These are phyloP conservation scores for Apocynum venetum DNA, from an alignment of 257 asterid genomes.

Conservation along the genomic window DNA sequence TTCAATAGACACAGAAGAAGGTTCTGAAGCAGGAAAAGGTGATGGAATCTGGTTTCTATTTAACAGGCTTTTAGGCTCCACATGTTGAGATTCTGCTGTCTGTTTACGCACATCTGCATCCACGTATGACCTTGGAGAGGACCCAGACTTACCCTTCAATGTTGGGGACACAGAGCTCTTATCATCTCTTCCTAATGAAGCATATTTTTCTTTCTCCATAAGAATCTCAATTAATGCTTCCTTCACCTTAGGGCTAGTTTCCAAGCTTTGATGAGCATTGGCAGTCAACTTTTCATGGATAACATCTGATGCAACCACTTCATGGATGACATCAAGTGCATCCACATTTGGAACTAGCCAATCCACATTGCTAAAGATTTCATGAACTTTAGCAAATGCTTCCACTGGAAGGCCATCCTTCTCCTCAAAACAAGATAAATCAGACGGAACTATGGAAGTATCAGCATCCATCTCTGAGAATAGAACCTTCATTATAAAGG, in stretches of 20 bases:
- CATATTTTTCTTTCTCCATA: constrained; percentile 33
- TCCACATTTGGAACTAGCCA: constrained; percentile 72
- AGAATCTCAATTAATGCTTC: constrained; percentile 30
- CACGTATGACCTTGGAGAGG: constrained; percentile 29
- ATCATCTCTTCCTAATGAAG: constrained; percentile 30
- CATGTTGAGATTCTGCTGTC: constrained; percentile 25
- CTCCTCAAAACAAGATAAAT: constrained; percentile 78
- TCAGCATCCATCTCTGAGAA: constrained; percentile 89
- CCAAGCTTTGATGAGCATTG: constrained; percentile 28
- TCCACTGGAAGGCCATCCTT: constrained; percentile 96
- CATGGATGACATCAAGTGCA: constrained; percentile 59
- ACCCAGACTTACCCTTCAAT: constrained; percentile 28
- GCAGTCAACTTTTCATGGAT: constrained; percentile 34
- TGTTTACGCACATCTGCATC: constrained; percentile 26
- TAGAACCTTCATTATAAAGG: constrained; percentile 57
- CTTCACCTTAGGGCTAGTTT: constrained; percentile 11
- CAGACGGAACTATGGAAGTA: constrained; percentile 51
- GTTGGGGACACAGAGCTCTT: constrained; percentile 27
- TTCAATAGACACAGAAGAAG: constrained; percentile 5
- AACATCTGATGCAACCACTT: constrained; percentile 38
- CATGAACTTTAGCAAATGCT: constrained; percentile 89
- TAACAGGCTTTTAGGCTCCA: constrained; percentile 26
- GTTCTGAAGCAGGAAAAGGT: constrained; percentile 25
- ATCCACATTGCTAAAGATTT: constrained; percentile 82
- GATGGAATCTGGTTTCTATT: constrained; percentile 16